Conservation (phyloP, 164 flowering plant genomes). For the Tinospora cordifolia region DNA sequence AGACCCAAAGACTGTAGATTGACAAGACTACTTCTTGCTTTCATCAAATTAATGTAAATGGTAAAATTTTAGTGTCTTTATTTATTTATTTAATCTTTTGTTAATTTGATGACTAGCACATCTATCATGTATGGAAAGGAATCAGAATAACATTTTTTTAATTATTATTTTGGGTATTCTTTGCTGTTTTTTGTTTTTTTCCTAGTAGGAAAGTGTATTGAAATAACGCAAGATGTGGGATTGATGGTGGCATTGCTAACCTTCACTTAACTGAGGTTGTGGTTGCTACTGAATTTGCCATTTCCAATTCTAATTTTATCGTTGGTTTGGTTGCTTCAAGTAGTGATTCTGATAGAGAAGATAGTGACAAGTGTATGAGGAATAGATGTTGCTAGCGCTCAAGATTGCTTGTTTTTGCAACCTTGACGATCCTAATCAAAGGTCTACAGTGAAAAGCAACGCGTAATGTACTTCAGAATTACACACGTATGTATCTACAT, state of each 20-base stretch:
- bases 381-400: conserved; percentile 71
- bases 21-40: conserved; percentile 35
- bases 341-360: no score
- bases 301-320: no score
- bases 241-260: no score
- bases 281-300: no score
- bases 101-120: neutral
- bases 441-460: conserved; percentile 94
- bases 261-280: no score
- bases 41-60: conserved; percentile 39
- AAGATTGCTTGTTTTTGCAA: conserved; percentile 94
- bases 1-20: conserved; percentile 32
- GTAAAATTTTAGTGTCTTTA: conserved; percentile 19
- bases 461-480: no score
- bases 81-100: neutral
- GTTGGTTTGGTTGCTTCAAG: no score
- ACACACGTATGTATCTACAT: no score
- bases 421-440: conserved; percentile 61
- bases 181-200: neutral
- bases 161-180: no score
- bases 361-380: no score
- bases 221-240: conserved; percentile 43
- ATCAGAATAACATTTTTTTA: no score
- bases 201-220: conserved; percentile 67
- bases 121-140: neutral